Evolutionary conservation across 2,329 filamentous ascomycete species (phyloP).

Genomic region (Penicillium sp.): DNA sequence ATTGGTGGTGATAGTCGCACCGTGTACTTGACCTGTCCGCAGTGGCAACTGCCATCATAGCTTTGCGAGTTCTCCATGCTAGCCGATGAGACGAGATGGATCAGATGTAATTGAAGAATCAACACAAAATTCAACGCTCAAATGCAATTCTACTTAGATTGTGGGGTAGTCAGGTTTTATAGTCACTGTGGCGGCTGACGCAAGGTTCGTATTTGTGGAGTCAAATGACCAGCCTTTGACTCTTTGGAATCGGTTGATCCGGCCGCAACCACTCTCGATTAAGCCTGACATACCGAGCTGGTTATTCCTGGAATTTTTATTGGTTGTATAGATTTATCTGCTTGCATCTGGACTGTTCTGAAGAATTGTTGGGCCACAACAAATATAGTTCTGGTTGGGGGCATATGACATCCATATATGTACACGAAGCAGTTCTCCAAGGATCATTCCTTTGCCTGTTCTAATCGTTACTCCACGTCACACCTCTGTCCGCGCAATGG

Average conservation of each 20-base stretch:
- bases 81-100: too few relatives aligned
- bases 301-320: neutral
- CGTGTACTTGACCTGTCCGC: constrained; percentile 26
- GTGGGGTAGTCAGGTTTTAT: neutral
- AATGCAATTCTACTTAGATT: neutral
- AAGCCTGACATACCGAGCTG: neutral
- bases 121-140: too few relatives aligned
- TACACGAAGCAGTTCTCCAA: neutral
- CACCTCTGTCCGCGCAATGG: neutral
- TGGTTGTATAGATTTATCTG: too few relatives aligned
- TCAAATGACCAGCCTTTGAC: neutral
- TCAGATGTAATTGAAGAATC: too few relatives aligned
- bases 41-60: constrained; percentile 25
- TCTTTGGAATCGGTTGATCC: too few relatives aligned
- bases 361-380: neutral
- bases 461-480: neutral
- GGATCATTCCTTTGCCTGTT: neutral
- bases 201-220: neutral
- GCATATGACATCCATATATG: neutral
- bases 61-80: neutral
- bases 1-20: constrained; percentile 20
- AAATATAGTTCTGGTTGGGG: neutral
- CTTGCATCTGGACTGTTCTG: too few relatives aligned
- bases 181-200: neutral
- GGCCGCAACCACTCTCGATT: neutral